Base-by-base conservation (phyloP, 2,329 filamentous ascomycete species). In the Diplodia corticola region DNA sequence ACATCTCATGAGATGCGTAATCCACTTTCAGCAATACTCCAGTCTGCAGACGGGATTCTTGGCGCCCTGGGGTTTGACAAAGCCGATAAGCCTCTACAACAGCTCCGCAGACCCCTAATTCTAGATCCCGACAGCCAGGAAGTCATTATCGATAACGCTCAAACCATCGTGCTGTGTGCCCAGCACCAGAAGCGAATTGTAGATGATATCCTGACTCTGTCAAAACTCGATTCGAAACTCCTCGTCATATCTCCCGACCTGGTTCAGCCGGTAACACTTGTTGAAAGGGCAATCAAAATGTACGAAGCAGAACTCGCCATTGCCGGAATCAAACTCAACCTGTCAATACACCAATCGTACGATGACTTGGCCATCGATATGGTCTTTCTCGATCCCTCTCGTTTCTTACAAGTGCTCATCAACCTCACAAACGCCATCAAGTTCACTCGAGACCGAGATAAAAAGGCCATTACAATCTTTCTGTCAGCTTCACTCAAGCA, bases 401-500 rank as follows among this genome's bases (percentile, higher is more conserved):
- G 69, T 17, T 22, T 70, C 33, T 37, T 70, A 15, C 69, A 70
- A 60, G 67, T 76, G 5, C 67, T 75, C 1, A 72, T 76, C 26
- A 76, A 76, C 44, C 68, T 76, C 4, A 74, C 73, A 2, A 76
- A 76, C 37, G 73, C 74, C 13, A 72, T 76, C n/a, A 76, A 76
- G 30, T 75, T 76, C 24, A 75, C 73, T 2, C 69, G 69, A 40
- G 70, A 68, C 51, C 64, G 63, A 0, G 63, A 66, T 22, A 75
- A 74, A 4, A 75, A 75, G 48, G 67, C 74, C 6, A 73, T 76
- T 49, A 75, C 72, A 0, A 73, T 75, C 7, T 67, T 74, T 5
- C 54, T 77, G 7, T 70, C 72, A 13, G 76, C 75, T 20, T 72
- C 67, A 28, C 17, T 28, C 15, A 60, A 13, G 9, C 50, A 30